These are phyloP conservation scores for Akanthomyces dipterigenus DNA, from an alignment of 2,329 filamentous ascomycete genomes.

Conservation along the genomic window DNA sequence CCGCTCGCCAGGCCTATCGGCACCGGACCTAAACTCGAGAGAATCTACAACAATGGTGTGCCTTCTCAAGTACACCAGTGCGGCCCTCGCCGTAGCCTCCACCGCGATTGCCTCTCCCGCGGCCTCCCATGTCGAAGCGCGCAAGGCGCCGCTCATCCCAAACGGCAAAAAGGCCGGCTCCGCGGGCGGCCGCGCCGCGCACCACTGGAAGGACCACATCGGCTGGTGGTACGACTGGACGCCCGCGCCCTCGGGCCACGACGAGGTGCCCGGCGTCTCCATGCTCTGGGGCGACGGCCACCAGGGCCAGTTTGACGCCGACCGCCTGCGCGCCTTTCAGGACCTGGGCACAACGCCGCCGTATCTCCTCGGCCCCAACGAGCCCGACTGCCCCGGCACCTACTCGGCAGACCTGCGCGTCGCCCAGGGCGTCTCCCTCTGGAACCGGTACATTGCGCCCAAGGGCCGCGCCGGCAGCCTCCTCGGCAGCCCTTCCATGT, in stretches of 20 bases:
- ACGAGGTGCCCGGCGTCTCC: slow-evolving; percentile 12
- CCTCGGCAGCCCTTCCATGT: slow-evolving; percentile 49
- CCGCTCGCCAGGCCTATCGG: too few species aligned
- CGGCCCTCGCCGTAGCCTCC: not conserved
- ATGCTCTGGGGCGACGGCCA: slow-evolving; percentile 17
- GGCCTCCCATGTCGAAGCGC: not conserved
- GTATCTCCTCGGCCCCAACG: slow-evolving; percentile 15
- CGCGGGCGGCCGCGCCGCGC: slow-evolving; percentile 12
- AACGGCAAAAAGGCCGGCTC: slow-evolving; percentile 15
- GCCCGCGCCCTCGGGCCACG: slow-evolving; percentile 6
- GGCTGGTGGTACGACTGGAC: slow-evolving; percentile 17
- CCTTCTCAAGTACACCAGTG: not conserved
- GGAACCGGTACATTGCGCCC: slow-evolving; percentile 59
- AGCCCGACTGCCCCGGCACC: slow-evolving; percentile 14
- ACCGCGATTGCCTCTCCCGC: not conserved
- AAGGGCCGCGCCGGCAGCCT: slow-evolving; percentile 53
- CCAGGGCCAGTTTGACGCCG: slow-evolving; percentile 12
- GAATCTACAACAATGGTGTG: not conserved
- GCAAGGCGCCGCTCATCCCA: slow-evolving; percentile 5
- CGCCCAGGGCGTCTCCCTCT: slow-evolving; percentile 33
- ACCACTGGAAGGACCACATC: slow-evolving; percentile 14
- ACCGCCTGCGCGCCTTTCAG: slow-evolving; percentile 12
- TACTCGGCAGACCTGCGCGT: slow-evolving; percentile 15
- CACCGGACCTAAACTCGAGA: not conserved
- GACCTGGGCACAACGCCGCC: slow-evolving; percentile 9